phyloP scores from a whole-genome alignment of 2,329 filamentous ascomycete genomes.

The Dothideomycetes sp. region DNA sequence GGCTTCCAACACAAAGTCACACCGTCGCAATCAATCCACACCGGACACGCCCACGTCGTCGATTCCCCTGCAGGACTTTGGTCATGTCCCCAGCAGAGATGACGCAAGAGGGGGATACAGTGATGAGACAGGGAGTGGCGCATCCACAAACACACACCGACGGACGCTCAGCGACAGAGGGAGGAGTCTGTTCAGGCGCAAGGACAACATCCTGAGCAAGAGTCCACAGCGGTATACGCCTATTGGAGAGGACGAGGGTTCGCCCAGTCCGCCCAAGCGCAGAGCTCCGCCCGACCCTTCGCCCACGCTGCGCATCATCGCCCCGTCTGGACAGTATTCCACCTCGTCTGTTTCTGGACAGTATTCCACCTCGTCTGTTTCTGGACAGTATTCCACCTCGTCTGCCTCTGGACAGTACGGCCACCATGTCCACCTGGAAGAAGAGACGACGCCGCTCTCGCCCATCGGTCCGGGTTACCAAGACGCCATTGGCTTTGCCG shows the following conservation, averaged over 20 bases:
- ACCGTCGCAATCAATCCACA: constrained; percentile 32
- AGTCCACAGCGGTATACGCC: constrained; percentile 40
- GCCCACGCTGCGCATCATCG: constrained; percentile 24
- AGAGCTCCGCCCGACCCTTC: constrained; percentile 7
- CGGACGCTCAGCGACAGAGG: constrained; percentile 38
- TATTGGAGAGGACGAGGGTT: constrained; percentile 33
- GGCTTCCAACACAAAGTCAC: too few species aligned
- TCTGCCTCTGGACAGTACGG: constrained; percentile 20
- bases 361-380: too few species aligned
- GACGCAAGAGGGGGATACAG: constrained; percentile 6
- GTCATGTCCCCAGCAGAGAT: constrained; percentile 19
- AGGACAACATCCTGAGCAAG: constrained; percentile 19
- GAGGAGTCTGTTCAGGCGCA: constrained; percentile 32
- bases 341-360: too few species aligned
- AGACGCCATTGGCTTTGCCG: constrained; percentile 36
- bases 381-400: constrained; percentile 19
- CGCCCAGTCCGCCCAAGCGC: constrained; percentile 31
- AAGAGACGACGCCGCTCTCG: constrained; percentile 20
- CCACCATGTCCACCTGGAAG: too few species aligned
- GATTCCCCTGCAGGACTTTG: constrained; percentile 57
- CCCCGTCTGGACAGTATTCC: constrained; percentile 22
- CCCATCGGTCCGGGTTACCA: constrained; percentile 36
- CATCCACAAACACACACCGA: constrained; percentile 21
- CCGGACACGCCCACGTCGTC: constrained; percentile 37
- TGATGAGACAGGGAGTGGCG: not conserved